Percentiles rank a stretch among this genome's conserved stretches.
phyloP scores from a whole-genome alignment of 768 basidiomycete species.

The Leccinum incarnatum region DNA sequence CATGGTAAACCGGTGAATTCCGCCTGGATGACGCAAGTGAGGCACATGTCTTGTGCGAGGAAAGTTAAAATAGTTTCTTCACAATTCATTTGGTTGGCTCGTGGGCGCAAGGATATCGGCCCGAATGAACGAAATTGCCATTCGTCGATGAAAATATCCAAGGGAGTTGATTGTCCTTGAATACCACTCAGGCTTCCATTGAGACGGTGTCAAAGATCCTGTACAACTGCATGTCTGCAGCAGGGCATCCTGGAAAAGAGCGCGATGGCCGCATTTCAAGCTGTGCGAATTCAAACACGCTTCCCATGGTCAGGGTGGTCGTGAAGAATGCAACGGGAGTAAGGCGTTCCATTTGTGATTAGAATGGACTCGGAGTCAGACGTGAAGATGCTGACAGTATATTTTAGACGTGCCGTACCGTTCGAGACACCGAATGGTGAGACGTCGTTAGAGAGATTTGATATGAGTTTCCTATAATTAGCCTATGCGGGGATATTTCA shows the following conservation, averaged over 20 bases:
- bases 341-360: constrained; percentile 7
- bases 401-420: neutral
- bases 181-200: neutral
- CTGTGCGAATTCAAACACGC: neutral
- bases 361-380: constrained; percentile 3
- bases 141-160: neutral
- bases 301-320: constrained; percentile 21
- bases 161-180: neutral
- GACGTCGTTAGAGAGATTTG: neutral
- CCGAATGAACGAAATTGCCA: neutral
- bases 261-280: constrained; percentile 1
- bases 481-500: constrained; percentile 3
- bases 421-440: neutral
- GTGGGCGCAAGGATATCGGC: neutral
- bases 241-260: neutral
- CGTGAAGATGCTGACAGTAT: neutral
- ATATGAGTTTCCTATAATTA: constrained; percentile 1
- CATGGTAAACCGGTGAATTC: constrained; percentile 6
- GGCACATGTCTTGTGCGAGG: constrained; percentile 7
- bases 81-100: constrained; percentile 1
- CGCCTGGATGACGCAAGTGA: constrained; percentile 3
- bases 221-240: constrained; percentile 3
- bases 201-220: neutral
- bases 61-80: neutral
- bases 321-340: neutral